These are phyloP conservation scores for Rhynchosporium secalis DNA, from an alignment of 2,329 filamentous ascomycete genomes.

Conservation along the genomic window DNA sequence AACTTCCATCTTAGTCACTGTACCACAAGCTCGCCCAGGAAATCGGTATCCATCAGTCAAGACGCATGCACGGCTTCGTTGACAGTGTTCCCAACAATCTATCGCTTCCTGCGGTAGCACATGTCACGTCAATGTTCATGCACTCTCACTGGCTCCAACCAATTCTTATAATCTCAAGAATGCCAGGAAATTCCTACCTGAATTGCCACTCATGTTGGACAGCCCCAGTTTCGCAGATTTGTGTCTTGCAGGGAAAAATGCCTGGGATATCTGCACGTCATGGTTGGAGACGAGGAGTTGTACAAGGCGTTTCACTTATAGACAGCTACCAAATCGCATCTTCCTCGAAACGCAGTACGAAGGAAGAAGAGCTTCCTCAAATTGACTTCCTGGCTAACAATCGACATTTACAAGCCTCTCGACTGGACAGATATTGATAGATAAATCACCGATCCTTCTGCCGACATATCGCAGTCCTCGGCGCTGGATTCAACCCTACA, in stretches of 20 bases:
- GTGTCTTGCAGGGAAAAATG: neutral
- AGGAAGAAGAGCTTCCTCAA: constrained; percentile 5
- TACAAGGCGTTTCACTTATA: constrained; percentile 9
- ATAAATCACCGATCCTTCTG: constrained; percentile 15
- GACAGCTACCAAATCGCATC: constrained; percentile 17
- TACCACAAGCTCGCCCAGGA: neutral
- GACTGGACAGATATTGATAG: constrained; percentile 10
- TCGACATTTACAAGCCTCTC: constrained; percentile 7
- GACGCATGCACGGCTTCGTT: too few species aligned
- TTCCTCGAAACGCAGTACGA: constrained; percentile 3
- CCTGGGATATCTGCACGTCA: constrained; percentile 15
- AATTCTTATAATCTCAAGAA: neutral
- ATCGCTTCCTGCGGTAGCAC: too few species aligned
- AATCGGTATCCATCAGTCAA: too few species aligned
- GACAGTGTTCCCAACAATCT: too few species aligned
- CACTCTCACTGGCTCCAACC: too few species aligned
- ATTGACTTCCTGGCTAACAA: neutral
- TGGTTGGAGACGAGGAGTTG: constrained; percentile 8
- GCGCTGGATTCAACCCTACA: constrained; percentile 10
- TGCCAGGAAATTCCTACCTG: too few species aligned
- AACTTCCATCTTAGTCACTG: constrained; percentile 9
- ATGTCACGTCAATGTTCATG: too few species aligned
- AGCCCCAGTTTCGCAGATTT: neutral
- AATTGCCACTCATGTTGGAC: neutral
- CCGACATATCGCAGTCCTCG: constrained; percentile 12